Evolutionary conservation across 331 rosid species (phyloP).

Genomic region (Ulmus americana): DNA sequence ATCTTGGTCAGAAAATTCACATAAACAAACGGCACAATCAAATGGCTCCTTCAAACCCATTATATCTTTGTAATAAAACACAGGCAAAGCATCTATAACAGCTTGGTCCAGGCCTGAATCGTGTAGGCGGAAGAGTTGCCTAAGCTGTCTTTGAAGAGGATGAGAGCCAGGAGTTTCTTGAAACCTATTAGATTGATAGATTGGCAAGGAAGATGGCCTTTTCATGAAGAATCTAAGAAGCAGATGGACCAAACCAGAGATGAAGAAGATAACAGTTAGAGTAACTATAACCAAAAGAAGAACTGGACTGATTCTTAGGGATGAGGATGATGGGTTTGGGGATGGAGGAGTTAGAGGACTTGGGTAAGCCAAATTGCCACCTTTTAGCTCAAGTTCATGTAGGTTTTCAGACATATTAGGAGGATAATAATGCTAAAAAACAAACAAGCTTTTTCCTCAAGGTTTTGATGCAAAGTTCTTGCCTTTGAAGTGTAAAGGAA

Average conservation of each 20-base stretch:
- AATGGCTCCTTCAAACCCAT: conserved; percentile 62
- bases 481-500: conserved; percentile 7
- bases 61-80: conserved; percentile 55
- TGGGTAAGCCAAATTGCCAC: conserved; percentile 29
- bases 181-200: conserved; percentile 46
- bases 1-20: conserved; percentile 57
- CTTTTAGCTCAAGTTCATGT: conserved; percentile 25
- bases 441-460: background rate
- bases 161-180: conserved; percentile 39
- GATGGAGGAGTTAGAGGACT: conserved; percentile 29
- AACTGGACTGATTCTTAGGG: conserved; percentile 52
- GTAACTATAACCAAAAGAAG: conserved; percentile 56
- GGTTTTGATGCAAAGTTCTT: background rate
- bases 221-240: conserved; percentile 50
- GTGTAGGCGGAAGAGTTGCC: conserved; percentile 67
- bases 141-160: conserved; percentile 74
- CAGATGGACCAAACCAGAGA: conserved; percentile 56
- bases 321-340: conserved; percentile 34
- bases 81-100: conserved; percentile 59
- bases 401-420: conserved; percentile 33
- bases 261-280: conserved; percentile 61
- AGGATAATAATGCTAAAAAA: conserved; percentile 12
- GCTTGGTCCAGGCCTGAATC: conserved; percentile 81
- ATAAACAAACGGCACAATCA: conserved; percentile 81
- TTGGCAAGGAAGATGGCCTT: conserved; percentile 41